Evolutionary conservation across 2,329 filamentous ascomycete genomes (phyloP).

Genomic region (Macrophomina pseudophaseolina): DNA sequence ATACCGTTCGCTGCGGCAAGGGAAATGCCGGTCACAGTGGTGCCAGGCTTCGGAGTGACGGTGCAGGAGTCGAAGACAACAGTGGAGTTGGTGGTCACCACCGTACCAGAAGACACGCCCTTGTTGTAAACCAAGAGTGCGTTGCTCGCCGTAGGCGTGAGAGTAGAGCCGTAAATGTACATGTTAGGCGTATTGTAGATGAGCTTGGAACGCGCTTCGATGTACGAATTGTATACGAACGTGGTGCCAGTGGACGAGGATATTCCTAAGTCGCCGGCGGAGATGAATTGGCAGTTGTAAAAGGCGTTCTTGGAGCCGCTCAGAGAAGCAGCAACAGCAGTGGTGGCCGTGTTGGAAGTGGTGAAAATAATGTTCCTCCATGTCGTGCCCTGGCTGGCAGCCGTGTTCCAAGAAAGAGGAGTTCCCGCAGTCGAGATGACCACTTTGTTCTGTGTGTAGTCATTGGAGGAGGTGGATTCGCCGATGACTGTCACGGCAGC

Average conservation of each 20-base stretch:
- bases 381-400: constrained; percentile 40
- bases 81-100: constrained; percentile 43
- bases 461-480: constrained; percentile 33
- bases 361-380: constrained; percentile 49
- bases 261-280: constrained; percentile 42
- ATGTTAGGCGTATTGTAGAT: constrained; percentile 49
- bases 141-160: constrained; percentile 45
- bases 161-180: constrained; percentile 52
- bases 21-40: constrained; percentile 49
- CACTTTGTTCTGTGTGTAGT: constrained; percentile 47
- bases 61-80: constrained; percentile 49
- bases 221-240: constrained; percentile 52
- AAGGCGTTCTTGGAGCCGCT: constrained; percentile 50
- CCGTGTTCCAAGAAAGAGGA: constrained; percentile 40
- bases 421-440: constrained; percentile 37
- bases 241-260: constrained; percentile 40
- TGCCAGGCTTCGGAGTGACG: constrained; percentile 39
- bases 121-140: constrained; percentile 49
- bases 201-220: constrained; percentile 51
- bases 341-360: constrained; percentile 37
- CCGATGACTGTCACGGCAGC: constrained; percentile 51
- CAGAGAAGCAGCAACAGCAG: constrained; percentile 39
- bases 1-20: constrained; percentile 49
- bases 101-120: constrained; percentile 34
- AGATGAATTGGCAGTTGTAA: constrained; percentile 52